phyloP scores from a whole-genome alignment of 192 early-diverging fungal genomes.

The Coemansia sp. region DNA sequence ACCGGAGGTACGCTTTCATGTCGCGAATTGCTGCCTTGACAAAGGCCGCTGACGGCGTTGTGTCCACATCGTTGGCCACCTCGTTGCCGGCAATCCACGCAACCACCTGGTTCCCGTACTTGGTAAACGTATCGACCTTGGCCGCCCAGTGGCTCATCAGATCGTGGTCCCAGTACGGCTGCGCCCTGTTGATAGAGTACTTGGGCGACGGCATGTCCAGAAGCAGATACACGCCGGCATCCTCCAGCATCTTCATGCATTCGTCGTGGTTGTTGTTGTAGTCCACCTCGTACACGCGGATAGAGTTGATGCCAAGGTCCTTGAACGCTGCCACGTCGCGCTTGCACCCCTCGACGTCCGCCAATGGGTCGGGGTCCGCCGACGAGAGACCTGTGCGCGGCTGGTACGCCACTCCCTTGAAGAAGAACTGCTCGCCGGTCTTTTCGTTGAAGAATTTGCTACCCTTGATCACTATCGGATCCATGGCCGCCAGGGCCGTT shows the following conservation, averaged over 20 bases:
- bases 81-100: conserved; percentile 78
- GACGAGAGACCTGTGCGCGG: conserved; percentile 52
- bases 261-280: conserved; percentile 63
- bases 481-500: conserved; percentile 44
- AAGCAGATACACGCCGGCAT: conserved; percentile 67
- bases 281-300: conserved; percentile 75
- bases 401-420: conserved; percentile 75
- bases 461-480: conserved; percentile 69
- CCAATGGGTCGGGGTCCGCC: conserved; percentile 59
- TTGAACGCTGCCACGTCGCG: conserved; percentile 66
- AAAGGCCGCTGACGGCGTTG: conserved; percentile 63
- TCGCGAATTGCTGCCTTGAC: conserved; percentile 70
- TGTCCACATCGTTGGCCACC: conserved; percentile 66
- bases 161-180: conserved; percentile 61
- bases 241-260: conserved; percentile 68
- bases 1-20: conserved; percentile 62
- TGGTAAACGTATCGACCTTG: conserved; percentile 67
- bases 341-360: conserved; percentile 62
- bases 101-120: conserved; percentile 60
- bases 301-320: conserved; percentile 64
- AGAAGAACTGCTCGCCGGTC: conserved; percentile 71
- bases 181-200: conserved; percentile 61
- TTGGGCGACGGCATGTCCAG: conserved; percentile 65
- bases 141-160: conserved; percentile 58
- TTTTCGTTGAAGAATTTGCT: conserved; percentile 70